Evolutionary conservation across 1,139 yeast species (phyloP), one percentile per base, ranked within the genome.

Genomic region (Nematodospora anomalae): DNA sequence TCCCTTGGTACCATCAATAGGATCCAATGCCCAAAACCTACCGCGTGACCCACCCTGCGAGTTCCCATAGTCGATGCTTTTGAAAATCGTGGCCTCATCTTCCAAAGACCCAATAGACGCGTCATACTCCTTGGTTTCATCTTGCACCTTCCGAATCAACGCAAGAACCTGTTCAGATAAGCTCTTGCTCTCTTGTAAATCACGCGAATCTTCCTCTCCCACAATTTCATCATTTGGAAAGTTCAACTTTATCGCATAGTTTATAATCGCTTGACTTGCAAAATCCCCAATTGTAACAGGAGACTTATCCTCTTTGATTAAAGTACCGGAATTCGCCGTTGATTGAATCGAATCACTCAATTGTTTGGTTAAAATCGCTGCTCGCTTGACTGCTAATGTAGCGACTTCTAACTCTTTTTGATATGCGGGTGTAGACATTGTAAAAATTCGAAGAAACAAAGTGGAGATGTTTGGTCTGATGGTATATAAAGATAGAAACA

Each of bases 1-100:
- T 0, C 99, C 99, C 58, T 90, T 90, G 14, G 99, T 92, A 11
- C 99, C 99, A 57, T 92, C 99, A 45, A 92, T 90, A 23, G 99
- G 99, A 57, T 92, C 99, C 53, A 92, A 66, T 0, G 97, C 96
- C 99, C 99, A 92, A 59, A 86, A 80, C 45, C 97, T 71, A 21
- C 96, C 96, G 31, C 62, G 67, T 26, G 67, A 50, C 3, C 96
- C 95, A 37, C 97, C 97, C 43, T 71, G 55, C 26, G 85, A 84
- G 52, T 77, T 74, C 30, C 97, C 97, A 43, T 71, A 64, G 57
- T 90, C 96, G 44, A 92, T 86, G 28, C 83, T 72, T 8, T 76
- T 69, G 46, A 75, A 74, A 44, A 90, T 73, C 23, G 77, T 73
- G 1, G 70, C 67, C 33, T 74, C 60, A 3, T 68, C 59, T 11